phyloP scores from a whole-genome alignment of 2,329 filamentous ascomycete species.

The Scedosporium boydii region DNA sequence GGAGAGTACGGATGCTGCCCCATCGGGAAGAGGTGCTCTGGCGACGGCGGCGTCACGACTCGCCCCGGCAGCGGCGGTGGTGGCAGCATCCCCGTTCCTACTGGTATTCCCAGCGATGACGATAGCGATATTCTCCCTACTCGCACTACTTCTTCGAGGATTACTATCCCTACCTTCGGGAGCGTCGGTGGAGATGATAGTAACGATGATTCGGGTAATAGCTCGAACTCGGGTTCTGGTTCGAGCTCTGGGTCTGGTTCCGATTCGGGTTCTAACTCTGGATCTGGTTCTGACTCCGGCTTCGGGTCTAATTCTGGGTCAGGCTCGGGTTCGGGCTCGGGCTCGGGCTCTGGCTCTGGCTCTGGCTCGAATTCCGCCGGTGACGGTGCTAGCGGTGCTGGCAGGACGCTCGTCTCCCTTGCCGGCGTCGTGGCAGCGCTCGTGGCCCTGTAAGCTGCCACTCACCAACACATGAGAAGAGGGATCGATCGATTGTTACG shows the following conservation, averaged over 20 bases:
- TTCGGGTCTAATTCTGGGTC: background rate
- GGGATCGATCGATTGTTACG: too few species aligned
- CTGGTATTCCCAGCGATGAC: background rate
- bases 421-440: background rate
- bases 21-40: conserved; percentile 16
- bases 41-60: conserved; percentile 15
- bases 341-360: background rate
- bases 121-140: background rate
- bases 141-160: background rate
- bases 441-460: background rate
- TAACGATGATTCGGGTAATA: background rate
- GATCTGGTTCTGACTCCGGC: background rate
- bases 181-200: background rate
- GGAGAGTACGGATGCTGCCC: conserved; percentile 20
- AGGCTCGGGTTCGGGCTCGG: background rate
- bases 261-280: background rate
- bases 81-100: background rate
- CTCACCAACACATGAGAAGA: background rate
- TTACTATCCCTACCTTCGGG: background rate
- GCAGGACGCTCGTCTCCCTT: background rate
- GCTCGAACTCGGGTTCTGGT: background rate
- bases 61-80: conserved; percentile 2
- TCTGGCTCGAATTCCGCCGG: background rate
- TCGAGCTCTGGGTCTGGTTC: background rate
- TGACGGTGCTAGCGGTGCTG: too few species aligned